Base-by-base conservation (phyloP, 805 yeast genomes). In the Phaffomyces opuntiae region DNA sequence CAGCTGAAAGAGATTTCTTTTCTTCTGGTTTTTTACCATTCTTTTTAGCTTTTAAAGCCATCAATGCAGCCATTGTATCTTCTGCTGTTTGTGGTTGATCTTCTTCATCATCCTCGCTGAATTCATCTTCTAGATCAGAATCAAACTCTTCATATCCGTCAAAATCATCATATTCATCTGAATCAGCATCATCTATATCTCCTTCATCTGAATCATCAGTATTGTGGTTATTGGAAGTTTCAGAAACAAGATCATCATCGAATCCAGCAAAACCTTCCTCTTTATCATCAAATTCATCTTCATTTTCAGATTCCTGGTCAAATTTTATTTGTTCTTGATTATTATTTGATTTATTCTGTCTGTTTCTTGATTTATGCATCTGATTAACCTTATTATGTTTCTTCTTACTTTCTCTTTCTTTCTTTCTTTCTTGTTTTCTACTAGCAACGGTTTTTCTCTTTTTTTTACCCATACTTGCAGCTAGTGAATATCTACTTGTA, bases 51-150 rank as follows among this genome's bases (percentile, higher is more conserved):
- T 69, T 75, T 44, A 66, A 49, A 32, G 68, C 69, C 57, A 63
- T 70, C 45, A 74, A 55, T 5, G 73, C 68, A 3, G 65, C 72
- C 70, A 69, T 68, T 2, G 75, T 74, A 39, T 70, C 74, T 40
- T 65, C 73, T 1, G 62, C 70, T 9, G 67, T 63, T 52, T 64
- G 64, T 7, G 63, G 63, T 39, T 56, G 62, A 26, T 58, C 54
- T 5, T 60, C 67, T 8, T 55, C 54, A 16, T 62, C 64, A 36
- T 57, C 52, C 16, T 62, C 64, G 33, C 31, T 37, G 25, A 25
- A 37, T 4, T 5, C 35, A 7, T 61, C 66, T 19, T 56, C 61
- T 27, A 47, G 54, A 26, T 48, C 59, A 26, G 21, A 45, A 42
- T 40, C 46, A 4, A 40, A 41, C 26, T 52, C 54, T 1, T 47